These are phyloP conservation scores for Hamigera avellanea DNA, from an alignment of 495 filamentous ascomycete species.

Conservation along the genomic window DNA sequence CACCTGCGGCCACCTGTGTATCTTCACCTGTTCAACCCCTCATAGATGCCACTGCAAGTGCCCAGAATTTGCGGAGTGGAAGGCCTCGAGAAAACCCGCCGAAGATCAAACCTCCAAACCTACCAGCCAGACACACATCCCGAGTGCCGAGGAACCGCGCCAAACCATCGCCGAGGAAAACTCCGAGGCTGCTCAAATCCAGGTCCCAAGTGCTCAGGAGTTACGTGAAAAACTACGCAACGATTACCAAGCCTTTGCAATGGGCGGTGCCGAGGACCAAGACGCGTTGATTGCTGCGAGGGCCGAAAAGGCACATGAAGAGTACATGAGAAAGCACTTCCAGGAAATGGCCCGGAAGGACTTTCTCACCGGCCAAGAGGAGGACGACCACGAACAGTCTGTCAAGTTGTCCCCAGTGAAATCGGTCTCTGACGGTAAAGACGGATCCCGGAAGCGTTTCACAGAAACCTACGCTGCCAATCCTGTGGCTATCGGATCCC, in stretches of 20 bases:
- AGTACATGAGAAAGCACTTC: neutral
- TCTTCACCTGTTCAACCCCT: constrained; percentile 6
- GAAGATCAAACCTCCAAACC: neutral
- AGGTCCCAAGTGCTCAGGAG: neutral
- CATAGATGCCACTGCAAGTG: constrained; percentile 12
- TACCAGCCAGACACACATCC: no score
- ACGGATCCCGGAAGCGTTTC: neutral
- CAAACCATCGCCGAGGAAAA: neutral
- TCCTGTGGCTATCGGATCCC: no score
- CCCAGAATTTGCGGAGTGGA: neutral
- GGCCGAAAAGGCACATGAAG: neutral
- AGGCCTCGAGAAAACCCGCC: neutral
- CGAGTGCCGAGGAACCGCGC: no score
- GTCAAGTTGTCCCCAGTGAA: neutral
- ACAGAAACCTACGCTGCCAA: neutral
- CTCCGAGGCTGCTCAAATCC: neutral
- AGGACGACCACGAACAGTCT: neutral
- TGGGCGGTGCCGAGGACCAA: constrained; percentile 13
- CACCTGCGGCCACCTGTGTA: constrained; percentile 21
- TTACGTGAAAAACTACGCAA: constrained; percentile 1
- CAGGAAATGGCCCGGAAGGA: neutral
- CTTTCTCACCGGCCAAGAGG: no score
- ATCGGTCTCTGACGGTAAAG: neutral
- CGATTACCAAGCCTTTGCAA: constrained; percentile 13
- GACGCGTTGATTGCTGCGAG: constrained; percentile 9